Conservation (phyloP, 352 stramenopile species). For the Phytophthora nicotianae region DNA sequence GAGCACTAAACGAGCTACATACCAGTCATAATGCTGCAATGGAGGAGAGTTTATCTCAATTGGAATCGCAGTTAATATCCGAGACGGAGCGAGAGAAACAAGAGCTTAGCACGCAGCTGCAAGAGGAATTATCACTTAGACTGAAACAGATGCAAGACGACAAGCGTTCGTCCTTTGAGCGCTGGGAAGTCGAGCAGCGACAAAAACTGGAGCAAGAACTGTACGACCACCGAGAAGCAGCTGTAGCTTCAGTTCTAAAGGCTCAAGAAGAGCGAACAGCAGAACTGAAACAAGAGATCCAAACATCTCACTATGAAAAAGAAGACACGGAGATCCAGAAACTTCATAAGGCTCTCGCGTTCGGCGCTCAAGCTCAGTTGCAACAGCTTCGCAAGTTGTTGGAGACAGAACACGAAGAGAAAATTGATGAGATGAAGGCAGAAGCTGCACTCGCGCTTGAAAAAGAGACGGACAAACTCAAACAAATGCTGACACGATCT, state of each 20-base stretch:
- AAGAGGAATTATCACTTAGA: slow-evolving; percentile 38
- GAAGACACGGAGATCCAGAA: slow-evolving; percentile 60
- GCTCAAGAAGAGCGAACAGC: slow-evolving; percentile 53
- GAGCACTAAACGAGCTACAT: slow-evolving; percentile 39
- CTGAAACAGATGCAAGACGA: slow-evolving; percentile 45
- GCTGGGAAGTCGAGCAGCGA: slow-evolving; percentile 55
- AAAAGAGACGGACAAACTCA: slow-evolving; percentile 45
- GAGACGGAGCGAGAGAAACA: slow-evolving; percentile 47
- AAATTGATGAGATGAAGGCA: slow-evolving; percentile 29
- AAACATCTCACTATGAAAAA: slow-evolving; percentile 42
- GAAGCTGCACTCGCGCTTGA: slow-evolving; percentile 40
- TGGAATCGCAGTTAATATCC: slow-evolving; percentile 41
- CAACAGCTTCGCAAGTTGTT: slow-evolving; percentile 58
- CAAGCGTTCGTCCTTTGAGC: slow-evolving; percentile 20
- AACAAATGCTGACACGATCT: slow-evolving; percentile 40
- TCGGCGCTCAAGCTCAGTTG: slow-evolving; percentile 65
- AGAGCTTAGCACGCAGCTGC: slow-evolving; percentile 36
- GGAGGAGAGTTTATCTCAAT: slow-evolving; percentile 43
- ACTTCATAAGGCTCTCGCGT: slow-evolving; percentile 56
- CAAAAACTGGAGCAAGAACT: slow-evolving; percentile 53
- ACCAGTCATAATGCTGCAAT: slow-evolving; percentile 42
- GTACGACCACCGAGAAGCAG: slow-evolving; percentile 44
- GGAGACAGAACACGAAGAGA: slow-evolving; percentile 47
- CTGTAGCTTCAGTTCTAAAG: slow-evolving; percentile 39
- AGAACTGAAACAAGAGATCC: slow-evolving; percentile 48